Base-by-base conservation (phyloP, 805 yeast genomes). In the Yarrowia bubula region DNA sequence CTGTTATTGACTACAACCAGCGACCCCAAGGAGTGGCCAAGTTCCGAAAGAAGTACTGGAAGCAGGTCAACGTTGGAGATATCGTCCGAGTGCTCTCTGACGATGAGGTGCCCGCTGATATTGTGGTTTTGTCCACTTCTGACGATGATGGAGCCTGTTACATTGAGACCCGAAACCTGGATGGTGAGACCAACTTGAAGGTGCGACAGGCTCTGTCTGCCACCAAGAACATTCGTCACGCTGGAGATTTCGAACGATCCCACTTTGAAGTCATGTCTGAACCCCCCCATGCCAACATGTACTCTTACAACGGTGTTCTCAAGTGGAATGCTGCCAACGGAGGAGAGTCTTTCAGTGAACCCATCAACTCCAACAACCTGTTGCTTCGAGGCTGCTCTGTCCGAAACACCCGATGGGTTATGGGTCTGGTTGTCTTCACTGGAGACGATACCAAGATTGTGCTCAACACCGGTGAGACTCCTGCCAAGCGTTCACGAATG, bases 71-170 rank as follows among this genome's bases (percentile, higher is more conserved):
- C 64, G 95, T 89, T 15, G 96, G 96, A 46, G 96, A 89, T 71
- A 77, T 88, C 67, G 79, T 89, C 33, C 80, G 91, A 65, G 80
- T 89, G 18, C 79, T 85, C 66, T 84, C 85, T 69, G 86, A 89
- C 75, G 92, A 89, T 69, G 89, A 87, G 73, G 82, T 89, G 44
- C 96, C 96, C 1, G 96, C 92, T 35, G 96, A 89, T 75, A 75
- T 89, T 39, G 77, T 87, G 15, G 81, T 89, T 18, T 75, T 89
- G 38, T 80, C 91, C 8, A 86, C 93, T 0, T 85, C 90, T 31
- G 90, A 86, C 70, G 83, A 83, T 7, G 96, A 90, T 69, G 86
- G 85, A 67, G 84, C 86, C 62, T 86, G 88, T 72, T 85, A 80
- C 69, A 84, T 88, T 43, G 96, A 86, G 70, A 86, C 91, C 5